Evolutionary conservation across 2,329 filamentous ascomycete species (phyloP), one percentile per base, ranked within the genome.

Genomic region (Phialophora verrucosa): DNA sequence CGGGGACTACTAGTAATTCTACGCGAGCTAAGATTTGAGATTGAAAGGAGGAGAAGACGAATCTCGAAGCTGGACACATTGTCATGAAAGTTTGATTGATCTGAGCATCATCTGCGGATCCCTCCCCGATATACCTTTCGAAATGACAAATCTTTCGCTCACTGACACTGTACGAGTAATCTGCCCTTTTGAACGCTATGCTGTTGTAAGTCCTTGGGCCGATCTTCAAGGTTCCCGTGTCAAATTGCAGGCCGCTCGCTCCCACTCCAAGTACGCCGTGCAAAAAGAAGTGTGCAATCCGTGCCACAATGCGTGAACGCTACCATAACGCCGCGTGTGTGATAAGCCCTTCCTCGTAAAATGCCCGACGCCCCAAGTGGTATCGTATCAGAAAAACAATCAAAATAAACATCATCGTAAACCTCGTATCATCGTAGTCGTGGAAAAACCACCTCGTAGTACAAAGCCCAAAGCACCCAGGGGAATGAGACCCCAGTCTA

Each of bases 381-480:
- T 64, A 67, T 64, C 55, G 60, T 44, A 44, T 44, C 60, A 11
- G 32, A 35, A 35, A 35, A 32, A 12, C 32, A 61, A 10, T 8
- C 29, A 60, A 51, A 53, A 35, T 2, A 62, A 38, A 32, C 35
- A 56, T 59, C 38, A 44, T 67, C 65, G 58, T 67, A 61, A 61
- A 35, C 20, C 10, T 66, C 62, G 61, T 67, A 64, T 42, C 62
- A 67, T 67, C 61, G 50, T 63, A 47, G 60, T 64, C 55, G 55
- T 67, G 27, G 56, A 27, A 35, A 42, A 32, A 38, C 35, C 47
- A 35, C 51, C 61, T 42, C 61, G 29, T 42, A 35, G 49, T 51
- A 53, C 54, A 25, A 44, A 35, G 55, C 32, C 3, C 47, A 59
- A 53, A 20, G 23, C 54, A 44, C 38, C 38, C 6, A 47, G 38